These are phyloP conservation scores for Chenopodium berlandieri DNA, from an alignment of 148 eudicot species.

Conservation along the genomic window DNA sequence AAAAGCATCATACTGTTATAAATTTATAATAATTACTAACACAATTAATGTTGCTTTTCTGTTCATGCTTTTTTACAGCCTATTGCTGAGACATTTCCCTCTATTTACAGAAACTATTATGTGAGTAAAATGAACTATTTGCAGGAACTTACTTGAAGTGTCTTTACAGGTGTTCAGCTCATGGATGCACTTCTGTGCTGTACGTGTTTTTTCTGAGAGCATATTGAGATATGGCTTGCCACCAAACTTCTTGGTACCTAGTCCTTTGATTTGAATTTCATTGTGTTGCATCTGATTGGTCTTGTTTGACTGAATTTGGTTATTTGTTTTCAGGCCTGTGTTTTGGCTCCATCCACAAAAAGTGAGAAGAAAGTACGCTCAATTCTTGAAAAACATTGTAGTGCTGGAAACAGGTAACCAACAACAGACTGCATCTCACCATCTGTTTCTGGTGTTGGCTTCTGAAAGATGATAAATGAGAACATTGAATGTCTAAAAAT, in stretches of 20 bases:
- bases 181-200: conserved; percentile 96
- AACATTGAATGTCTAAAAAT: background rate
- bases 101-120: no score
- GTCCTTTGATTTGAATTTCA: conserved; percentile 8
- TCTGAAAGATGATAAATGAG: background rate
- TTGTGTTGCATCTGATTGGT: background rate
- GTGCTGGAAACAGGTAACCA: conserved; percentile 65
- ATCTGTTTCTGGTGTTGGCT: background rate
- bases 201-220: conserved; percentile 77
- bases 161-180: conserved; percentile 61
- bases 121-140: background rate
- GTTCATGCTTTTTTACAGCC: conserved; percentile 2
- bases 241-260: conserved; percentile 78
- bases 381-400: conserved; percentile 67
- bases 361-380: conserved; percentile 96
- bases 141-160: conserved; percentile 14
- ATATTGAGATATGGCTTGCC: conserved; percentile 96
- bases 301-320: conserved; percentile 10
- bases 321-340: conserved; percentile 57
- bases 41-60: background rate
- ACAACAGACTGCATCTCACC: background rate
- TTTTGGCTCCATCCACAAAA: conserved; percentile 71
- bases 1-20: background rate
- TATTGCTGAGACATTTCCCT: background rate
- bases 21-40: background rate